These are phyloP conservation scores for Xanthoconium separans DNA, from an alignment of 1,284 basidiomycete species.

Conservation along the genomic window DNA sequence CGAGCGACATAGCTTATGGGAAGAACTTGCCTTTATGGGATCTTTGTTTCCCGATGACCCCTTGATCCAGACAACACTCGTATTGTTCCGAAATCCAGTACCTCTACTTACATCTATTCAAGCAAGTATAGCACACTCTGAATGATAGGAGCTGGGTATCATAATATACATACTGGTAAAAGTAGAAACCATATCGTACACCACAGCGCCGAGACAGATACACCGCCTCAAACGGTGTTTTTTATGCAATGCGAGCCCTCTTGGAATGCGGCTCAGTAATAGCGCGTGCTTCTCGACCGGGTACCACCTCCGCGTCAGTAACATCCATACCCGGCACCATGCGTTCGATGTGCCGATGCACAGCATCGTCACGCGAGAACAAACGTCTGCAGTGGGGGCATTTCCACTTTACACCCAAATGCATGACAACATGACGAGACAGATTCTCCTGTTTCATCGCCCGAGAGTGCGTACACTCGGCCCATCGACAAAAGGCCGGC, in stretches of 20 bases:
- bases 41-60: slow-evolving; percentile 15
- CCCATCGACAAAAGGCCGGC: slow-evolving; percentile 25
- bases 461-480: slow-evolving; percentile 20
- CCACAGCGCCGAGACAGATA: background rate
- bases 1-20: slow-evolving; percentile 7
- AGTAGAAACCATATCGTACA: background rate
- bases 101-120: too few species aligned
- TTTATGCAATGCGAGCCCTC: slow-evolving; percentile 7
- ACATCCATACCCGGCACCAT: slow-evolving; percentile 22
- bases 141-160: slow-evolving; percentile 10
- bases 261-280: slow-evolving; percentile 11
- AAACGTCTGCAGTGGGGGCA: slow-evolving; percentile 26
- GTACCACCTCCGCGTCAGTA: slow-evolving; percentile 26
- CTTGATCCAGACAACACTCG: slow-evolving; percentile 13
- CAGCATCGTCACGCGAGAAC: slow-evolving; percentile 34
- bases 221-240: background rate
- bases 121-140: too few species aligned
- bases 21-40: slow-evolving; percentile 16
- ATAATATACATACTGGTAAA: background rate
- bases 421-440: slow-evolving; percentile 30
- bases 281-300: slow-evolving; percentile 24
- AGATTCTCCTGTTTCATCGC: slow-evolving; percentile 36
- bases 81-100: slow-evolving; percentile 1
- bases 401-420: slow-evolving; percentile 32
- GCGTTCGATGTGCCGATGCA: slow-evolving; percentile 33